Evolutionary conservation across 2,329 filamentous ascomycete species (phyloP), one percentile per base, ranked within the genome.

Genomic region (Fusarium odoratissimum): DNA sequence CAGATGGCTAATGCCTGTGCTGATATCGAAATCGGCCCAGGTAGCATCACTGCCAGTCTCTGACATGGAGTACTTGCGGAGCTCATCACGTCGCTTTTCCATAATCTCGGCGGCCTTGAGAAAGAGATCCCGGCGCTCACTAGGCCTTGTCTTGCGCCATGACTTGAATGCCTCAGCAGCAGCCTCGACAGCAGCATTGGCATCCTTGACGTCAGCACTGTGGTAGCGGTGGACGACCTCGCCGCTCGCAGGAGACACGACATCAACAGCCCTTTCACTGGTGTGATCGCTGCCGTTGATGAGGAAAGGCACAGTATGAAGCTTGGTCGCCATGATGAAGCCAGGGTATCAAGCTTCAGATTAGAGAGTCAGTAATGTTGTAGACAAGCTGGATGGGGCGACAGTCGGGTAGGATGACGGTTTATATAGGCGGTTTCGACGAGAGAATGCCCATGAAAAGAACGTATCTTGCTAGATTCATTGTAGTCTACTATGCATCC

Each of bases 71-170:
- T 91, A 91, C 35, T 84, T 78, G 14, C 81, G 82, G 23, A 94
- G 80, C 79, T 95, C 92, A 11, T 89, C 86, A 28, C 84, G 83
- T 13, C 91, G 88, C 35, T 80, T 81, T 44, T 88, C 84, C 67
- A 95, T 83, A 54, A 95, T 82, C 13, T 91, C 89, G 14, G 91
- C 91, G 0, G 92, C 91, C 78, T 89, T 90, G 64, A 92, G 83
- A 65, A 97, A 86, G 71, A 97, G 90, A 72, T 92, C 88, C 40
- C 93, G 90, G 42, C 92, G 91, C 30, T 86, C 78, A 30, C 84
- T 78, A 3, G 91, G 88, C 49, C 89, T 90, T 6, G 88, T 88
- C 72, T 87, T 88, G 46, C 87, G 86, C 94, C 94, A 97, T 65
- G 86, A 82, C 46, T 87, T 87, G 80, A 93, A 91, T 2, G 94